phyloP scores from a whole-genome alignment of 2,329 filamentous ascomycete genomes.

The Talaromyces sp. region DNA sequence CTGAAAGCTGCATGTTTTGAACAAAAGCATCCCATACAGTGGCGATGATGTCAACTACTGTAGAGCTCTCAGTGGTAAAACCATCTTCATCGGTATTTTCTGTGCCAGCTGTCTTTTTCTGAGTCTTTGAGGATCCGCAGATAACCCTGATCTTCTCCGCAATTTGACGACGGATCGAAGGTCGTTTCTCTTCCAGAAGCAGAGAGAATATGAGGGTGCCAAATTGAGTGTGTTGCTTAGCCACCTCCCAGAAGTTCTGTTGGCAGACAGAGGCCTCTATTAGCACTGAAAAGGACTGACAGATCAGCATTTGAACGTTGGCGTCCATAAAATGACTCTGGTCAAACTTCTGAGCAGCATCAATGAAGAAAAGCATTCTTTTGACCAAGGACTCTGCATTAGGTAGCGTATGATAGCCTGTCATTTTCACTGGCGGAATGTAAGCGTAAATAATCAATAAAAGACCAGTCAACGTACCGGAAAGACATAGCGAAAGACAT shows the following conservation, averaged over 20 bases:
- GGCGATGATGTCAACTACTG: conserved; percentile 34
- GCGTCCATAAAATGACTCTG: conserved; percentile 12
- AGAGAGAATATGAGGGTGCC: conserved; percentile 35
- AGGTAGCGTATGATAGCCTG: conserved; percentile 22
- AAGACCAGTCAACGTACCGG: conserved; percentile 37
- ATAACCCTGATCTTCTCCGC: conserved; percentile 33
- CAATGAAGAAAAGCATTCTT: conserved; percentile 31
- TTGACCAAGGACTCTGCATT: conserved; percentile 32
- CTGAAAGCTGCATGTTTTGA: conserved; percentile 33
- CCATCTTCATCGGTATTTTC: conserved; percentile 13
- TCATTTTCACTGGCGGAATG: conserved; percentile 18
- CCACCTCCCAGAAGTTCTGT: conserved; percentile 38
- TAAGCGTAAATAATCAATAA: conserved; percentile 1
- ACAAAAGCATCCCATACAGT: conserved; percentile 42
- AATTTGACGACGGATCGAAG: conserved; percentile 31
- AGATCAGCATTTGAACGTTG: conserved; percentile 32
- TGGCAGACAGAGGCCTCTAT: conserved; percentile 46
- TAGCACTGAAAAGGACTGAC: conserved; percentile 41
- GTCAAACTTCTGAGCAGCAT: conserved; percentile 17
- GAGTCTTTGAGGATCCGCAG: conserved; percentile 26
- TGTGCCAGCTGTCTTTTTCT: conserved; percentile 21
- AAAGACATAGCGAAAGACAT: conserved; percentile 50
- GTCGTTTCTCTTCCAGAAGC: conserved; percentile 40
- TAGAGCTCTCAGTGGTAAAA: conserved; percentile 19
- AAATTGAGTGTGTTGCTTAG: conserved; percentile 33